phyloP scores from a whole-genome alignment of 1,139 yeast species.

The Sugiyamaella paludigena region DNA sequence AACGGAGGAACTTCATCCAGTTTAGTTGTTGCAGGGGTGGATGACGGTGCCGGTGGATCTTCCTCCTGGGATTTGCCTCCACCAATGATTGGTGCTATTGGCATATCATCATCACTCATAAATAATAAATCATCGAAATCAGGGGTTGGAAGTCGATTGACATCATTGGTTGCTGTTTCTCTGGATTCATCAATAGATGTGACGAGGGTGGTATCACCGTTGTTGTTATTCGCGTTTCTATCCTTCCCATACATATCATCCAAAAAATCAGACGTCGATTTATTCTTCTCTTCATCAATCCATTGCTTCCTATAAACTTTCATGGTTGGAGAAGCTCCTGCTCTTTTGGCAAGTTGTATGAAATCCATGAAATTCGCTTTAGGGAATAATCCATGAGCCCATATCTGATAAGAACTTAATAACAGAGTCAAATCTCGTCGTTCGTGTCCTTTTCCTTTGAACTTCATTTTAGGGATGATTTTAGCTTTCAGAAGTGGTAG shows the following conservation, averaged over 20 bases:
- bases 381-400: slow-evolving; percentile 83
- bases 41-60: no score
- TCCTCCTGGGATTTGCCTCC: no score
- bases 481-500: slow-evolving; percentile 33
- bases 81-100: not conserved
- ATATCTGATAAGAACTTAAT: slow-evolving; percentile 68
- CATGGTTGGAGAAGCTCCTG: slow-evolving; percentile 34
- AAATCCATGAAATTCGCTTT: slow-evolving; percentile 73
- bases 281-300: slow-evolving; percentile 34
- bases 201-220: not conserved
- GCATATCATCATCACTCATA: slow-evolving; percentile 8
- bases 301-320: slow-evolving; percentile 30
- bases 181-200: not conserved
- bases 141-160: not conserved
- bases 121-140: slow-evolving; percentile 1
- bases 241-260: slow-evolving; percentile 3
- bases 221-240: not conserved
- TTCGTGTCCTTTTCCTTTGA: slow-evolving; percentile 43
- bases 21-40: no score
- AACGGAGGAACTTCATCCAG: no score
- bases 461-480: slow-evolving; percentile 29
- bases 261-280: slow-evolving; percentile 6
- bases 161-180: not conserved
- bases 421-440: slow-evolving; percentile 48
- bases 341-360: slow-evolving; percentile 33